phyloP scores from a whole-genome alignment of 257 asterid genomes.

The Fraxinus cuspidata region DNA sequence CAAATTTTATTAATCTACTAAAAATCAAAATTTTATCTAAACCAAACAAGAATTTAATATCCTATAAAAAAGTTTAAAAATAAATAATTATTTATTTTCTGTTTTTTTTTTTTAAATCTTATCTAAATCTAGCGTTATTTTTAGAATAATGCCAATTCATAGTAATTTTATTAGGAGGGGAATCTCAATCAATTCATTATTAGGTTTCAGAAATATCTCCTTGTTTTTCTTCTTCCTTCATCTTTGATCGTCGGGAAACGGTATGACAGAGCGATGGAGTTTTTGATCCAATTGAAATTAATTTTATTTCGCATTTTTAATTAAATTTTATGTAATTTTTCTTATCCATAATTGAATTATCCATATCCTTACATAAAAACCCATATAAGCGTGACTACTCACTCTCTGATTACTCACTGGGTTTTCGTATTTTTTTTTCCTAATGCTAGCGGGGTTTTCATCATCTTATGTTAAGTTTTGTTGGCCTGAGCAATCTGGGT shows the following conservation, averaged over 20 bases:
- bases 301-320: background rate
- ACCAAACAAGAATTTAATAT: too few species aligned
- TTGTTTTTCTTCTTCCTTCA: constrained; percentile 13
- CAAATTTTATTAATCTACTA: too few species aligned
- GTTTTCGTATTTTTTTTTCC: background rate
- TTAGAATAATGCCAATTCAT: too few species aligned
- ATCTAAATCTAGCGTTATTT: too few species aligned
- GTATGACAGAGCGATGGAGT: constrained; percentile 7
- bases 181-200: background rate
- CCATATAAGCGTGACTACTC: constrained; percentile 33
- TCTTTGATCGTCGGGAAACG: constrained; percentile 26
- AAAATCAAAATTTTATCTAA: too few species aligned
- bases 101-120: too few species aligned
- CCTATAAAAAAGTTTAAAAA: too few species aligned
- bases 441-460: constrained; percentile 18
- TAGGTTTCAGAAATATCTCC: constrained; percentile 14
- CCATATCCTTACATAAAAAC: constrained; percentile 26
- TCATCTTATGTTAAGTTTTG: constrained; percentile 16
- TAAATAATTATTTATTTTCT: too few species aligned
- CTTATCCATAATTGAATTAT: constrained; percentile 39
- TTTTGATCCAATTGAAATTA: background rate
- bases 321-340: constrained; percentile 27
- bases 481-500: constrained; percentile 24
- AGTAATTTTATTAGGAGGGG: background rate
- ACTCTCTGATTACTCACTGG: constrained; percentile 14